Conservation (phyloP, 2,329 filamentous ascomycete species). For the Aurifilum marmelostoma region DNA sequence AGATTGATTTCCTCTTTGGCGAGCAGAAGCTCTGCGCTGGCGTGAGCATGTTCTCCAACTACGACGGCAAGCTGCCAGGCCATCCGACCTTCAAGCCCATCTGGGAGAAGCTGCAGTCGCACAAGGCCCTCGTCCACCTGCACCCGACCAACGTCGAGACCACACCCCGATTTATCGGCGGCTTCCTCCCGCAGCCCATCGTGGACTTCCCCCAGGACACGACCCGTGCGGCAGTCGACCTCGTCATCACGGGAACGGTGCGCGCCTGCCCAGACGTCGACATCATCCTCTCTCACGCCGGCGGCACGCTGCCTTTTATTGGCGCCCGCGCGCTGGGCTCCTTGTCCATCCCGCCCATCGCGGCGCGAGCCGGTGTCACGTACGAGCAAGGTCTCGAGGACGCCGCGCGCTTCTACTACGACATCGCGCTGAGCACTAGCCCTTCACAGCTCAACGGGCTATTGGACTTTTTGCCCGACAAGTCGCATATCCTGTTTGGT, state of each 20-base stretch:
- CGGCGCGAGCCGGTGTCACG: conserved; percentile 12
- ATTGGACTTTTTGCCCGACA: conserved; percentile 35
- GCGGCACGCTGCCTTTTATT: conserved; percentile 47
- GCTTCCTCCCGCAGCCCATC: conserved; percentile 34
- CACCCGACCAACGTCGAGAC: conserved; percentile 32
- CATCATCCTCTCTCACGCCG: conserved; percentile 51
- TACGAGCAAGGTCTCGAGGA: conserved; percentile 27
- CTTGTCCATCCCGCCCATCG: conserved; percentile 26
- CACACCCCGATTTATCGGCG: conserved; percentile 25
- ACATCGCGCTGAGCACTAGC: conserved; percentile 38
- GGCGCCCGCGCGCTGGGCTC: conserved; percentile 34
- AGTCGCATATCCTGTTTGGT: conserved; percentile 39
- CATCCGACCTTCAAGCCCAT: conserved; percentile 35
- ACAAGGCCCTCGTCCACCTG: conserved; percentile 35
- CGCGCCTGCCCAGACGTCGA: conserved; percentile 40
- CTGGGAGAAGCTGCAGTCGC: conserved; percentile 33
- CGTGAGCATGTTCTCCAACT: conserved; percentile 33
- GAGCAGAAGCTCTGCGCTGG: conserved; percentile 33
- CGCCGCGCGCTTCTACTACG: conserved; percentile 41
- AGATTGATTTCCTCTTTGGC: conserved; percentile 34
- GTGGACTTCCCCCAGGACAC: conserved; percentile 48
- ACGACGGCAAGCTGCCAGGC: conserved; percentile 33
- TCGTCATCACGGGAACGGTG: conserved; percentile 41
- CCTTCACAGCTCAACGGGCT: conserved; percentile 36
- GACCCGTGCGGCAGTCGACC: conserved; percentile 45